Evolutionary conservation across 2,329 filamentous ascomycete species (phyloP).

Genomic region (Periconia sp.): DNA sequence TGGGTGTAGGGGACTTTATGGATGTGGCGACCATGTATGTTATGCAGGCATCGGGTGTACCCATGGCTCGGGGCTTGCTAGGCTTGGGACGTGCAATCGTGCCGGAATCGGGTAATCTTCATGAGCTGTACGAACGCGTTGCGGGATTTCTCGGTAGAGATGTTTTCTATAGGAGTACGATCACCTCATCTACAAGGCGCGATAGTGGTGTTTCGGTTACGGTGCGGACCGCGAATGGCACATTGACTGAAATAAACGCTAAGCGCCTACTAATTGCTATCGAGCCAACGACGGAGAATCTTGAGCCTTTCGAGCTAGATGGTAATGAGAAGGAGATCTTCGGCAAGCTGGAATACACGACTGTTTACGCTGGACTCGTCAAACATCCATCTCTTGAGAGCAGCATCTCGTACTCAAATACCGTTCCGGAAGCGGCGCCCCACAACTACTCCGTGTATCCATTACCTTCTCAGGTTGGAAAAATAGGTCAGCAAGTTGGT

Average conservation of each 20-base stretch:
- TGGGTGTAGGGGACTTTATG: conserved; percentile 54
- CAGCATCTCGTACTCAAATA: conserved; percentile 6
- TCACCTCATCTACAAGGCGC: background rate
- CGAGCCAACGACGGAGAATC: conserved; percentile 45
- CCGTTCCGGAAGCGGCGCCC: background rate
- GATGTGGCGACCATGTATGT: conserved; percentile 53
- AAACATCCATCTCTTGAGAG: conserved; percentile 43
- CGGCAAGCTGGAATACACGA: conserved; percentile 41
- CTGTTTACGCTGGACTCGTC: conserved; percentile 48
- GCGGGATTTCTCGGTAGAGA: conserved; percentile 2
- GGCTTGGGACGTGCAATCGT: conserved; percentile 3
- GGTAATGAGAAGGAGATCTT: conserved; percentile 43
- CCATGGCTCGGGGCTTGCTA: conserved; percentile 13
- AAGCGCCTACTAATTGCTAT: conserved; percentile 49
- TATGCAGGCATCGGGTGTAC: conserved; percentile 45
- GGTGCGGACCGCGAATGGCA: conserved; percentile 4
- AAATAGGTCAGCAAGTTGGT: conserved; percentile 3
- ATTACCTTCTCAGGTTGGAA: conserved; percentile 2
- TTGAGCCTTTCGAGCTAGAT: conserved; percentile 45
- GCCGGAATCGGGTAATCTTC: conserved; percentile 2
- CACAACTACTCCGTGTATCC: background rate
- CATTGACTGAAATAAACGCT: conserved; percentile 33
- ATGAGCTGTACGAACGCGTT: conserved; percentile 9
- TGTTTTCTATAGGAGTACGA: conserved; percentile 4
- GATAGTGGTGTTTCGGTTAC: background rate